Evolutionary conservation across 192 early-diverging fungal species (phyloP).

Genomic region (Diversispora eburnea): DNA sequence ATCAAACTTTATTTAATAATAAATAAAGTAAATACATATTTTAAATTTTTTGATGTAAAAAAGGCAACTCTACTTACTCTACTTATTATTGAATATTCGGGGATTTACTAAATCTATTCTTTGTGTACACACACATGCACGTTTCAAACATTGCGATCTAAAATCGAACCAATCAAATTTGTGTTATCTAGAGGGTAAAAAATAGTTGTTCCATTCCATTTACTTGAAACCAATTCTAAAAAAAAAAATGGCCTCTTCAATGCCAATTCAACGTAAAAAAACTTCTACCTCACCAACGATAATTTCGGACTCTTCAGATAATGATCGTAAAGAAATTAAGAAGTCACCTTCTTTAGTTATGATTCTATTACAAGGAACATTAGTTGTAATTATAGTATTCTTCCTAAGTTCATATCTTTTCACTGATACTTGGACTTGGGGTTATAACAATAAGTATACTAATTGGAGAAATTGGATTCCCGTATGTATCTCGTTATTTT

Average conservation of each 20-base stretch:
- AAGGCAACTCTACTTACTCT: no score
- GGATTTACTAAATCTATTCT: no score
- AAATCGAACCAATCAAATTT: no score
- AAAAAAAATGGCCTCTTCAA: not conserved
- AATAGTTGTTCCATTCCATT: no score
- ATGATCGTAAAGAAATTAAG: not conserved
- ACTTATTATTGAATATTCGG: no score
- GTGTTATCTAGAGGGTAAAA: no score
- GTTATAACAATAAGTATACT: conserved; percentile 63
- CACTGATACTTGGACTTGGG: conserved; percentile 77
- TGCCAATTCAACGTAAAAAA: not conserved
- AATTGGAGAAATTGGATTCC: conserved; percentile 72
- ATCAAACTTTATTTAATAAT: no score
- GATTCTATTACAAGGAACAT: conserved; percentile 24
- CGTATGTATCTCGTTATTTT: conserved; percentile 33
- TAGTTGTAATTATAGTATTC: conserved; percentile 38
- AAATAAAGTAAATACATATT: no score
- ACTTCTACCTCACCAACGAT: not conserved
- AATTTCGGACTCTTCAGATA: not conserved
- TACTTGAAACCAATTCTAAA: not conserved
- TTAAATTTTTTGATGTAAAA: no score
- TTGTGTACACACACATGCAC: no score
- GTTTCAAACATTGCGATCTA: no score
- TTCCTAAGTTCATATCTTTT: conserved; percentile 61
- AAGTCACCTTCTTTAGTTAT: not conserved